Base-by-base conservation (phyloP, 1,284 basidiomycete species). In the Inonotus hispidus region DNA sequence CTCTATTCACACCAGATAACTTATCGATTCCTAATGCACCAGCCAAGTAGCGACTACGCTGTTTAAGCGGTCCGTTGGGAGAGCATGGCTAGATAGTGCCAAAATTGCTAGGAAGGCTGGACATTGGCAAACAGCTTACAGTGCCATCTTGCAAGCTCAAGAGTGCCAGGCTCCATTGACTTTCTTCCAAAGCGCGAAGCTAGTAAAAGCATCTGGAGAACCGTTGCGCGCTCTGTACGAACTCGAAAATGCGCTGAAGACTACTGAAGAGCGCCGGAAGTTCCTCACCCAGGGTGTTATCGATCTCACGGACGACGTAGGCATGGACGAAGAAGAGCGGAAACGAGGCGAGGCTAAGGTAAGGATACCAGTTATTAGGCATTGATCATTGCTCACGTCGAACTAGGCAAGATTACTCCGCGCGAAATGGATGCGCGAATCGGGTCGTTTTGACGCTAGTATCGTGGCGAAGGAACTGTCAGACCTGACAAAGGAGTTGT, bases 71-170 rank as follows among this genome's bases (percentile, higher is more conserved):
- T 87, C 91, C 66, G 84, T 95, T 38, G 91, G 93, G 1, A 82
- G 82, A 56, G 85, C 92, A 1, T 99, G 97, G 97, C 83, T 99
- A 14, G 80, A 85, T 19, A 98, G 92, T 60, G 90, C 95, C 16
- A 98, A 97, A 71, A 95, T 95, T 63, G 96, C 97, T 13, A 82
- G 97, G 55, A 98, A 97, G 71, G 92, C 95, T 0, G 91, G 92
- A 0, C 96, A 99, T 72, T 88, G 86, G 77, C 97, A 99, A 75
- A 98, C 96, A 0, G 95, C 97, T 2, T 99, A 99, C 71, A 98
- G 92, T 68, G 95, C 97, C 1, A 87, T 93, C 59, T 80, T 99
- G 0, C 97, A 99, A 73, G 93, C 95, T 0, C 83, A 87, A 60
- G 88, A 94, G 69, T 83, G 80, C 65, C 80, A 86, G 37, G 83